Evolutionary conservation across 257 asterid genomes (phyloP).

Genomic region (Buddleja alternifolia): DNA sequence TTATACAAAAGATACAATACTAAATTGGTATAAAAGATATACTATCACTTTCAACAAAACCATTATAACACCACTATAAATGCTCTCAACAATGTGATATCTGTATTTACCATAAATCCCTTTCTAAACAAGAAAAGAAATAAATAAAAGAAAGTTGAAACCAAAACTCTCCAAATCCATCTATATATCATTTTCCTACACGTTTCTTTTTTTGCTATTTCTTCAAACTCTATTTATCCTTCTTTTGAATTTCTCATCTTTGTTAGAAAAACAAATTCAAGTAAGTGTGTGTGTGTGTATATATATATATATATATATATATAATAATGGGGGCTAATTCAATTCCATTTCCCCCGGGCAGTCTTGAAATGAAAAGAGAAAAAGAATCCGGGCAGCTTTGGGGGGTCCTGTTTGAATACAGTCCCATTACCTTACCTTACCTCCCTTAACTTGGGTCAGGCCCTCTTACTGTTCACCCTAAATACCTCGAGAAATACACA

Average conservation of each 20-base stretch:
- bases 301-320: too few relatives aligned
- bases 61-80: background rate
- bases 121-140: background rate
- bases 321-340: slow-evolving; percentile 3
- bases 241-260: too few relatives aligned
- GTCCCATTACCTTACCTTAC: slow-evolving; percentile 26
- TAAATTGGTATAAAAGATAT: too few relatives aligned
- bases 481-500: slow-evolving; percentile 38
- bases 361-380: slow-evolving; percentile 25
- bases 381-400: slow-evolving; percentile 37
- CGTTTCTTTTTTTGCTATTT: background rate
- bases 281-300: too few relatives aligned
- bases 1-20: too few relatives aligned
- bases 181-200: too few relatives aligned
- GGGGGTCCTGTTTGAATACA: slow-evolving; percentile 19
- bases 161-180: slow-evolving; percentile 23
- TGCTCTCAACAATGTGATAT: background rate
- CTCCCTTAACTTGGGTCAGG: slow-evolving; percentile 44
- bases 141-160: slow-evolving; percentile 16
- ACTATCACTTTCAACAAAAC: too few relatives aligned
- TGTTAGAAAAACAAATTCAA: too few relatives aligned
- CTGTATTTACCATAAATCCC: background rate
- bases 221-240: too few relatives aligned
- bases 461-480: slow-evolving; percentile 41
- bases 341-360: slow-evolving; percentile 43